Evolutionary conservation across 2,329 filamentous ascomycete species (phyloP).

Genomic region (Dactylellina haptotyla): DNA sequence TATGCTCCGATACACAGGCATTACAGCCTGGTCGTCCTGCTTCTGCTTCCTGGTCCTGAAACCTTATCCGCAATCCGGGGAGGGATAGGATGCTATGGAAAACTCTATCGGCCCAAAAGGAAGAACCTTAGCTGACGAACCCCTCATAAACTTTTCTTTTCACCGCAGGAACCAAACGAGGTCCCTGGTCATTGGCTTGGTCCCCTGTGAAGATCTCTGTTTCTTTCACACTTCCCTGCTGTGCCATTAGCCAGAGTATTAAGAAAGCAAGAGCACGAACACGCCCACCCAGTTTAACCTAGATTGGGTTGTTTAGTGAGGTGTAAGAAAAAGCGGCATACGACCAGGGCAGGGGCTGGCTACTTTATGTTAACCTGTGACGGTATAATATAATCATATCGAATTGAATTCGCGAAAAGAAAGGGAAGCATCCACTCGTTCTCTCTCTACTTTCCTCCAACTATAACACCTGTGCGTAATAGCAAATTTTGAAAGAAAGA

Average conservation of each 20-base stretch:
- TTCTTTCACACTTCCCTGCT: no score
- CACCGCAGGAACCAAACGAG: conserved; percentile 40
- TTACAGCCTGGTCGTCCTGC: not conserved
- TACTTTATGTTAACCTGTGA: conserved; percentile 3
- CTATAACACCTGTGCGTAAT: no score
- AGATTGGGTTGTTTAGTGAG: conserved; percentile 48
- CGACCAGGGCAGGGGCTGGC: conserved; percentile 17
- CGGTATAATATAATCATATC: not conserved
- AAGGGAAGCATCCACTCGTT: not conserved
- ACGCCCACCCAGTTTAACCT: conserved; percentile 3
- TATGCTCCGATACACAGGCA: conserved; percentile 14
- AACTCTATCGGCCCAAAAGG: conserved; percentile 19
- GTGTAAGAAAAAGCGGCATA: conserved; percentile 36
- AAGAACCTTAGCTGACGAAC: conserved; percentile 17
- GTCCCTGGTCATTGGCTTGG: no score
- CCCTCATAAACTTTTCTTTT: conserved; percentile 26
- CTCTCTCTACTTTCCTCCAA: not conserved
- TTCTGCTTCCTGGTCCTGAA: conserved; percentile 15
- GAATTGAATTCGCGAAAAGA: not conserved
- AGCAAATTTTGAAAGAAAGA: conserved; percentile 9
- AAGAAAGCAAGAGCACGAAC: conserved; percentile 12
- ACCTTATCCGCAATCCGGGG: conserved; percentile 43
- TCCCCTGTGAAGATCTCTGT: conserved; percentile 31
- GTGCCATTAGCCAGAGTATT: no score
- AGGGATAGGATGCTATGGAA: not conserved